Base-by-base conservation (phyloP, 2,329 filamentous ascomycete genomes). In the Sporothrix humicola region DNA sequence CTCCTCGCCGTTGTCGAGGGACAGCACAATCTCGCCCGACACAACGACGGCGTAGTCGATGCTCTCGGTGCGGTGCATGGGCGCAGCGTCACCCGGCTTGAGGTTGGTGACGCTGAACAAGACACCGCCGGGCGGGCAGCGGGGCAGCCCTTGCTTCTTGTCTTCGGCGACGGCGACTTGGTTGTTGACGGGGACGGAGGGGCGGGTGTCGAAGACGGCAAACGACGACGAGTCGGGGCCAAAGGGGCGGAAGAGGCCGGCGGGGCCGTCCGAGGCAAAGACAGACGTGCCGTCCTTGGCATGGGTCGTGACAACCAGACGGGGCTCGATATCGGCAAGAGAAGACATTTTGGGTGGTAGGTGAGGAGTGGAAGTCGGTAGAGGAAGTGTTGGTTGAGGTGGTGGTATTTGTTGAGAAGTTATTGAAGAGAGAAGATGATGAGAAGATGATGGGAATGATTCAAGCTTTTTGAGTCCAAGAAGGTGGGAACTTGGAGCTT, bases 51-150 rank as follows among this genome's bases (percentile, higher is more conserved):
- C 78, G 71, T 84, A 85, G 76, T 85, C 83, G 9, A 83, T 75
- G 66, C 79, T 84, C 48, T 79, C 69, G 0, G 83, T 85, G 13
- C 83, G 82, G 74, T 85, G 84, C 80, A 84, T 82, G 0, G 83
- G 83, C 8, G 78, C 79, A 65, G 73, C 77, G 15, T 72, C 77
- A 0, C 75, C 76, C 2, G 81, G 79, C 20, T 78, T 77, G 66
- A 82, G 78, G 75, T 83, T 77, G 1, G 77, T 77, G 50, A 82
- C 73, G 72, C 79, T 78, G 75, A 83, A 83, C 20, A 80, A 73
- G n/a, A 80, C 76, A 9, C 83, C 84, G 9, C 73, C 50, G 0
- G 80, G 80, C 5, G 81, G 77, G n/a, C 81, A 82, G 26, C 81
- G 79, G 0, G 82, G 82, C 2, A 83, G 54, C 1, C 26, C 23